Evolutionary conservation across 257 asterid genomes (phyloP), one percentile per base, ranked within the genome.

Genomic region (Solanum chmielewskii): DNA sequence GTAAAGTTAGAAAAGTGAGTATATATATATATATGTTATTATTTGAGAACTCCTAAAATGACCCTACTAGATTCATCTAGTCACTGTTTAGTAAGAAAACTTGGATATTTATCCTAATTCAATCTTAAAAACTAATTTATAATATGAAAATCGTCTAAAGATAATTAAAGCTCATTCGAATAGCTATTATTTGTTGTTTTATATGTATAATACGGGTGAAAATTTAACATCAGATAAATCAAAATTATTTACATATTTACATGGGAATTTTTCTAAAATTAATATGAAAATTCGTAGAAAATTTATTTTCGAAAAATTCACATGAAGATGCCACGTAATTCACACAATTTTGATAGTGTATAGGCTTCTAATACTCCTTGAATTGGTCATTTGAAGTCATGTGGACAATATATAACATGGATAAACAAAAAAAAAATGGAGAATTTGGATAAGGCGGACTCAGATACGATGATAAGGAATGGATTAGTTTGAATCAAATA

Each of bases 1-100:
- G 87, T 86, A 74, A 91, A 90, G 93, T 69, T 80, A 75, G 87
- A 41, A 85, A 90, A 71, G 60, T 83, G 42, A 39, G 62, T 42
- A 33, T 31, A 31, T 31, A 31, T 31, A 31, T 33, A 33, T 33
- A 18, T 56, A 15, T 80, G 69, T 27, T 45, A 25, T 78, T 14
- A 78, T 78, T 80, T 64, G 90, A 45, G 83, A 74, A 20, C 69
- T 52, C 86, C 49, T 76, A 88, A 21, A 27, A 25, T 62, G 87
- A 84, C 84, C 90, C 89, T 85, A 87, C 91, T 7, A 41, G 33
- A 60, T 47, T 47, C 42, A 66, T 47, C n/a, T 25, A 16, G 9
- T 84, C 60, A 64, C 41, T 9, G 64, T 29, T 80, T 29, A 4
- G 18, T 27, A 27, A 47, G 10, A 10, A 81, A n/a, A 83, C 3